Evolutionary conservation across 805 yeast genomes (phyloP), one percentile per base, ranked within the genome.

Genomic region (Candida coleopterorum): DNA sequence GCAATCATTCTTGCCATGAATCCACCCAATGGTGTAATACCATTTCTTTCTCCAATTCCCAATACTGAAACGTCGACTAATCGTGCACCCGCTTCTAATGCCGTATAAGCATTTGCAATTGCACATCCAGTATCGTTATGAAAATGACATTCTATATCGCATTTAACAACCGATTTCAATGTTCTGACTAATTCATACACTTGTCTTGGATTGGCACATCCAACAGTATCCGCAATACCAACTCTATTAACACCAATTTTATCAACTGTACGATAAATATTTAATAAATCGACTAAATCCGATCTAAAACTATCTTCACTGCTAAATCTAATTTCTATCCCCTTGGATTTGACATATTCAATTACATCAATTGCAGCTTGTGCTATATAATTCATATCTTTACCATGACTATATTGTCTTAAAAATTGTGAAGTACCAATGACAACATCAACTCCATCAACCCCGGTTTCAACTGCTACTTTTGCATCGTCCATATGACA

Each of bases 121-220:
- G 98, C 96, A 72, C 97, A 93, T 45, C 98, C 98, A 23, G 98
- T 90, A 64, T 90, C 98, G 62, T 90, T 86, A 71, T 90, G 98
- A 85, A 90, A 93, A 64, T 90, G 98, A 63, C 96, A 86, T 71
- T 90, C 98, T 54, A 90, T 89, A 61, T 90, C 98, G 72, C 97
- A 90, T 25, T 85, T 81, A 34, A 90, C 97, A 34, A 90, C 96
- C 10, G 89, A 79, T 67, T 81, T 86, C 62, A 90, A 78, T 29
- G 98, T 93, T 58, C 94, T 81, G 45, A 90, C 93, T 51, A 90
- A 77, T 70, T 90, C 98, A 64, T 90, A 90, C 42, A 90, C 98
- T 68, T 93, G 97, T 70, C 98, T 81, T 53, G 98, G 98, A 72
- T 90, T 90, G 47, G 98, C 98, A 63, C 97, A 84, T 34, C 98